A percentile compares a stretch with the other conserved stretches of the same genome.
phyloP scores from a whole-genome alignment of 768 basidiomycete species.

The Rhodotorula taiwanensis region DNA sequence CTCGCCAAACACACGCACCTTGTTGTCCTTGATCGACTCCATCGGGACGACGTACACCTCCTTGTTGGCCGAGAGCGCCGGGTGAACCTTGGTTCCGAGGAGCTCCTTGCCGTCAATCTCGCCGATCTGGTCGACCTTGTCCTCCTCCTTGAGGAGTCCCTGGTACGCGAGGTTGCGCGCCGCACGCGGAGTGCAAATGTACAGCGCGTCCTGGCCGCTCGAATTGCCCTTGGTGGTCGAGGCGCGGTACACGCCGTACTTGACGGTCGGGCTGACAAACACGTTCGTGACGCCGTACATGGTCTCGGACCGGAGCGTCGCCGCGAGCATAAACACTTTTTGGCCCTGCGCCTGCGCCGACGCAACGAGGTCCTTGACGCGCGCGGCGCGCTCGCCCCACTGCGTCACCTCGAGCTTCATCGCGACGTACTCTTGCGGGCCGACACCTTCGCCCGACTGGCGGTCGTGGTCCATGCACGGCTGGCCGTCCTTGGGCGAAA shows the following conservation, averaged over 20 bases:
- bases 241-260: slow-evolving; percentile 85
- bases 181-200: slow-evolving; percentile 77
- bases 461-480: slow-evolving; percentile 99
- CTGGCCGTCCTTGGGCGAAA: slow-evolving; percentile 96
- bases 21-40: slow-evolving; percentile 94
- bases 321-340: slow-evolving; percentile 87
- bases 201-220: slow-evolving; percentile 59
- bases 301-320: slow-evolving; percentile 91
- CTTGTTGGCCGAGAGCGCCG: slow-evolving; percentile 70
- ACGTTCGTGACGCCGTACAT: slow-evolving; percentile 99
- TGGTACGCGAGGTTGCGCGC: slow-evolving; percentile 99
- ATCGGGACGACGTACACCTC: slow-evolving; percentile 97
- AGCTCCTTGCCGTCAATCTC: slow-evolving; percentile 73
- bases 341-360: slow-evolving; percentile 48
- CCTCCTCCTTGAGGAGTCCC: slow-evolving; percentile 61
- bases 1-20: slow-evolving; percentile 50
- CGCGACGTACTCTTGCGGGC: slow-evolving; percentile 90
- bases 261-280: slow-evolving; percentile 82
- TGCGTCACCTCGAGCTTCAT: slow-evolving; percentile 88
- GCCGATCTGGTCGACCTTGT: slow-evolving; percentile 47
- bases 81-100: slow-evolving; percentile 81
- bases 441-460: slow-evolving; percentile 83
- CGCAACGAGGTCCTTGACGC: slow-evolving; percentile 52
- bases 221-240: slow-evolving; percentile 51
- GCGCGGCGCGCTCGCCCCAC: slow-evolving; percentile 68